Conservation (phyloP, 2,329 filamentous ascomycete species). For the Fusarium camptoceras region DNA sequence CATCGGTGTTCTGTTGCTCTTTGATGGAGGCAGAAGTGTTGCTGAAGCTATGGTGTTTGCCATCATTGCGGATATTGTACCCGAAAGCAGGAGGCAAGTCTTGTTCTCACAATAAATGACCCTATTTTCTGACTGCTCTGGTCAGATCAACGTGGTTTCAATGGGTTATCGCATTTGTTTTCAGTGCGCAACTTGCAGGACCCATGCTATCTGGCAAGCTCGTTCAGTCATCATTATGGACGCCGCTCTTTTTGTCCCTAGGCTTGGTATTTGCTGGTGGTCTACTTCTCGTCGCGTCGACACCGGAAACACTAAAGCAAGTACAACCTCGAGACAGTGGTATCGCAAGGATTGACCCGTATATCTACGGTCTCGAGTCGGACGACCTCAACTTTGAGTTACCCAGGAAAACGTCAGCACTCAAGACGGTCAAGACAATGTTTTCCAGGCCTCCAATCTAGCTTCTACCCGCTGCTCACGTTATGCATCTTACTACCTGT, state of each 20-base stretch:
- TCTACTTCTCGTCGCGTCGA: constrained; percentile 25
- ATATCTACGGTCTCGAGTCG: not conserved
- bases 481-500: constrained; percentile 41
- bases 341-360: not conserved
- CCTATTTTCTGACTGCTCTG: not conserved
- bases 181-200: constrained; percentile 37
- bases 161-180: constrained; percentile 39
- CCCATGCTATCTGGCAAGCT: constrained; percentile 36
- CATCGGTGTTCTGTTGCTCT: constrained; percentile 34
- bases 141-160: constrained; percentile 44
- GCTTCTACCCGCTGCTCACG: constrained; percentile 42
- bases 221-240: constrained; percentile 34
- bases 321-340: not conserved
- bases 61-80: constrained; percentile 39
- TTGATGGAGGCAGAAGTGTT: constrained; percentile 45
- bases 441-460: constrained; percentile 36
- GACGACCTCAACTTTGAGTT: not conserved
- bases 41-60: constrained; percentile 48
- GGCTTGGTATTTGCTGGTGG: constrained; percentile 33
- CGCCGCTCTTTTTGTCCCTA: constrained; percentile 38
- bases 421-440: constrained; percentile 23
- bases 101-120: not conserved
- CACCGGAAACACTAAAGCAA: constrained; percentile 40
- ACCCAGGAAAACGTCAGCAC: not conserved
- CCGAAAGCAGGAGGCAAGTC: constrained; percentile 32